Evolutionary conservation across 805 yeast species (phyloP).

Genomic region (Yarrowia alimentaria): DNA sequence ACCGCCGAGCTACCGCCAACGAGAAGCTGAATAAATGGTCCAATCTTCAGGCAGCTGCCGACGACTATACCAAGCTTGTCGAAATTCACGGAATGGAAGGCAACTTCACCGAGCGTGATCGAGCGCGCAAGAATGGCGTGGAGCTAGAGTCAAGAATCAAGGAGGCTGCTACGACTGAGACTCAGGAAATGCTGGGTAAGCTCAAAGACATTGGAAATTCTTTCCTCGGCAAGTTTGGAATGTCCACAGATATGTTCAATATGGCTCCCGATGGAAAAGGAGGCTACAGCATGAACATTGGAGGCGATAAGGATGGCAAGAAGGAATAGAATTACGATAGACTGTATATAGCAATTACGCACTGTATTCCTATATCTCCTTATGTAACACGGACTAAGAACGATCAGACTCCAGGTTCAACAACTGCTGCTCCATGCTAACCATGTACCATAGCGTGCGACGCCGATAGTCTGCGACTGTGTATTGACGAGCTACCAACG

Average conservation of each 20-base stretch:
- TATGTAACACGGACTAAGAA: no score
- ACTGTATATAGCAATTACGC: no score
- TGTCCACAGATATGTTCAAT: slow-evolving; percentile 38
- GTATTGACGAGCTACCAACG: no score
- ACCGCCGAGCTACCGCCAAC: slow-evolving; percentile 71
- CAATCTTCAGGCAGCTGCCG: slow-evolving; percentile 35
- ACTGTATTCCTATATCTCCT: no score
- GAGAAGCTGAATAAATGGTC: slow-evolving; percentile 39
- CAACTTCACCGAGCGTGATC: slow-evolving; percentile 17
- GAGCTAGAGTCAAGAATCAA: slow-evolving; percentile 32
- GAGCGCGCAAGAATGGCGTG: slow-evolving; percentile 11
- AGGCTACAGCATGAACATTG: slow-evolving; percentile 32
- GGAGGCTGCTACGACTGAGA: slow-evolving; percentile 35
- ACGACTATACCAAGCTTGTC: slow-evolving; percentile 33
- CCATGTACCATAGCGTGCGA: no score
- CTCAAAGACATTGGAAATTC: slow-evolving; percentile 39
- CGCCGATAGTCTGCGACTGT: no score
- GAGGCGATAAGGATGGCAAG: background rate
- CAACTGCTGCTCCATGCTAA: no score
- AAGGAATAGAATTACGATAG: background rate
- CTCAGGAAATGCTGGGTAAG: slow-evolving; percentile 38
- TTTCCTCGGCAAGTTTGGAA: slow-evolving; percentile 37
- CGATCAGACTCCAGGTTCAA: no score
- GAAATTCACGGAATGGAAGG: slow-evolving; percentile 25
- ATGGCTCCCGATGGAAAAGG: slow-evolving; percentile 32